Base-by-base conservation (phyloP, 345 rosid genomes). In the Mallotus nudiflorus region DNA sequence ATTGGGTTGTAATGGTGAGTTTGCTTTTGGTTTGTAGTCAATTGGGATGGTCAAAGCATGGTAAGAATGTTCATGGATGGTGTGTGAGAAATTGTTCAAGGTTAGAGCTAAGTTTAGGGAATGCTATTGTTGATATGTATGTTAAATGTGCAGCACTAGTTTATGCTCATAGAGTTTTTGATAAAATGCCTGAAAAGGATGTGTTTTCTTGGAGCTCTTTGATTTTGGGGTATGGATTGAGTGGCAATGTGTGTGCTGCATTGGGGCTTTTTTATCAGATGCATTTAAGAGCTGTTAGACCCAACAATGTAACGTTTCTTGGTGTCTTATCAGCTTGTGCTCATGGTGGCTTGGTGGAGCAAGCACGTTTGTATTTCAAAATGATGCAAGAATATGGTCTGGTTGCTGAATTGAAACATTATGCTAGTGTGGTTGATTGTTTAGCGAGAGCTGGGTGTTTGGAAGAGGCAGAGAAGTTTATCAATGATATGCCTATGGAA, bases 151-250 rank as follows among this genome's bases (percentile, higher is more conserved):
- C 84, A 14, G 64, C 33, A 2, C 48, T 87, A 28, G 60, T 0
- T 28, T 72, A 74, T 61, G 93, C 83, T 3, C 81, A 60, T 2
- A 76, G 42, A 29, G 48, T 83, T 20, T 89, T 86, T 15, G 72
- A 70, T 42, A 49, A 39, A n/a, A 85, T 89, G 89, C 56, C 58
- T 1, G 77, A 51, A 12, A 76, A 69, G 64, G 93, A 89, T 52
- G 87, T 89, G 56, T 77, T 89, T 70, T 75, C 89, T 66, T 89
- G 91, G 91, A 89, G 88, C 81, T 83, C 91, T 19, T 75, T 89
- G 69, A 84, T 87, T 61, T 68, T 82, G 65, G 91, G 89, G 3
- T 82, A 87, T 42, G 93, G 93, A 18, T 60, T 86, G 68, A 80
- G 66, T 28, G 93, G 88, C 28, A 24, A 80, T 33, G 82, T 81